A percentile compares a stretch with the other conserved stretches of the same genome.
Evolutionary conservation across 1,139 yeast species (phyloP).

Genomic region (Candida frijolesensis): DNA sequence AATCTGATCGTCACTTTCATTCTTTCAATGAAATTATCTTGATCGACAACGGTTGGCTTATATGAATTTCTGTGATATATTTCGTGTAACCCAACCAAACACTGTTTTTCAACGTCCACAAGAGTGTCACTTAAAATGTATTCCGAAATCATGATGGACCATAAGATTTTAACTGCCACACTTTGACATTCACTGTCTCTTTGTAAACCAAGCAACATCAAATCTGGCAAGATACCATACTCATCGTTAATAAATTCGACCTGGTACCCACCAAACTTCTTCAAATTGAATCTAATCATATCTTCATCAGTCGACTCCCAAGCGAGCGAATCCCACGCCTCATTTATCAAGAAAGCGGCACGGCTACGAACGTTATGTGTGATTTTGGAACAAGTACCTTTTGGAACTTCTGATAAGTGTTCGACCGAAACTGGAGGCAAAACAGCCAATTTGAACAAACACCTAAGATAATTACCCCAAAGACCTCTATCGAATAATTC

Average conservation of each 20-base stretch:
- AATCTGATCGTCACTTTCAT: slow-evolving; percentile 54
- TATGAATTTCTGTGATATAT: slow-evolving; percentile 59
- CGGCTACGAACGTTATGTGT: slow-evolving; percentile 67
- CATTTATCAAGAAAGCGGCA: slow-evolving; percentile 56
- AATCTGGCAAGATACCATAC: slow-evolving; percentile 62
- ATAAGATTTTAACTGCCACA: slow-evolving; percentile 67
- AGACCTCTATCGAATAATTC: slow-evolving; percentile 54
- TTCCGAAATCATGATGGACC: slow-evolving; percentile 73
- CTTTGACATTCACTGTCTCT: slow-evolving; percentile 63
- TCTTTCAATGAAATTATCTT: slow-evolving; percentile 52
- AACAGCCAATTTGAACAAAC: slow-evolving; percentile 55
- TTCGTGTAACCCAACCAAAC: slow-evolving; percentile 63
- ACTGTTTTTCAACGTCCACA: slow-evolving; percentile 61
- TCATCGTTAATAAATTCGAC: slow-evolving; percentile 59
- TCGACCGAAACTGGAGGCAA: slow-evolving; percentile 62
- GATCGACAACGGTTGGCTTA: slow-evolving; percentile 60
- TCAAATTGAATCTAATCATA: slow-evolving; percentile 59
- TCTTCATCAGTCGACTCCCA: slow-evolving; percentile 68
- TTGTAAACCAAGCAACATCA: slow-evolving; percentile 71
- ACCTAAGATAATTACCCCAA: slow-evolving; percentile 68
- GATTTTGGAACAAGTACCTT: slow-evolving; percentile 67
- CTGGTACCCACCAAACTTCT: slow-evolving; percentile 72
- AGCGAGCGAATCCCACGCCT: slow-evolving; percentile 76
- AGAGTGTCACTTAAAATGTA: slow-evolving; percentile 60
- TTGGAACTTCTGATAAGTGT: slow-evolving; percentile 70